phyloP scores from a whole-genome alignment of 2,329 filamentous ascomycete genomes.

The Ophiocordyceps polyrhachis-furcata region DNA sequence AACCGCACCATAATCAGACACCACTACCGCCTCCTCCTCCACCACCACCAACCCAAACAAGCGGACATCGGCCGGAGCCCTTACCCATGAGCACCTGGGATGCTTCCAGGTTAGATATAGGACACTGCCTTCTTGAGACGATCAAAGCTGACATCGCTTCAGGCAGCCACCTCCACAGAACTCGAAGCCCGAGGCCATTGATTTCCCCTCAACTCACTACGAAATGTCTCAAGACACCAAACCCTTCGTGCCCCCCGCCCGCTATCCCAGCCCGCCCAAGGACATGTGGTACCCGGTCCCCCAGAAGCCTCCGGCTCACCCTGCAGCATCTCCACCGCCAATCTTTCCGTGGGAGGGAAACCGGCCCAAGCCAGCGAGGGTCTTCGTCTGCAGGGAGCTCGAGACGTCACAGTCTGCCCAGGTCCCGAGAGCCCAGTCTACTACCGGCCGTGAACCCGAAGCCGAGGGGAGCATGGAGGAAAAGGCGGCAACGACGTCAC shows the following conservation, averaged over 20 bases:
- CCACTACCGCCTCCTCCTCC: background rate
- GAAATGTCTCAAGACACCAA: constrained; percentile 60
- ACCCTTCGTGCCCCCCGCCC: constrained; percentile 57
- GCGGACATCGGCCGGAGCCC: background rate
- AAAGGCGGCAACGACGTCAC: constrained; percentile 4
- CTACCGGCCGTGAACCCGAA: constrained; percentile 7
- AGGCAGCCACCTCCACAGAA: constrained; percentile 45
- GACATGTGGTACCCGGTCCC: constrained; percentile 83
- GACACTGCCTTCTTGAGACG: background rate
- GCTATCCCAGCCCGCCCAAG: constrained; percentile 67
- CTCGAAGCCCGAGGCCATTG: constrained; percentile 67
- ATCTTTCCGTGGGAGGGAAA: constrained; percentile 86
- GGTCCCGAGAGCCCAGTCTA: constrained; percentile 2
- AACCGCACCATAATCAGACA: background rate
- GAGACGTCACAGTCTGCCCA: constrained; percentile 2
- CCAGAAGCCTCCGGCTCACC: constrained; percentile 34
- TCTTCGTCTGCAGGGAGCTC: constrained; percentile 26
- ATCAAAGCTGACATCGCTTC: background rate
- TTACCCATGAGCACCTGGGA: constrained; percentile 26
- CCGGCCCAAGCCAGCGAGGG: constrained; percentile 41
- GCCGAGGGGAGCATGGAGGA: background rate
- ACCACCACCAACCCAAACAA: background rate
- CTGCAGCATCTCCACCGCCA: constrained; percentile 37
- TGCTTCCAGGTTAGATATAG: constrained; percentile 28
- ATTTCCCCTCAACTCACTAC: constrained; percentile 65